phyloP scores from a whole-genome alignment of 352 stramenopile genomes.

The Pythium sp. region DNA sequence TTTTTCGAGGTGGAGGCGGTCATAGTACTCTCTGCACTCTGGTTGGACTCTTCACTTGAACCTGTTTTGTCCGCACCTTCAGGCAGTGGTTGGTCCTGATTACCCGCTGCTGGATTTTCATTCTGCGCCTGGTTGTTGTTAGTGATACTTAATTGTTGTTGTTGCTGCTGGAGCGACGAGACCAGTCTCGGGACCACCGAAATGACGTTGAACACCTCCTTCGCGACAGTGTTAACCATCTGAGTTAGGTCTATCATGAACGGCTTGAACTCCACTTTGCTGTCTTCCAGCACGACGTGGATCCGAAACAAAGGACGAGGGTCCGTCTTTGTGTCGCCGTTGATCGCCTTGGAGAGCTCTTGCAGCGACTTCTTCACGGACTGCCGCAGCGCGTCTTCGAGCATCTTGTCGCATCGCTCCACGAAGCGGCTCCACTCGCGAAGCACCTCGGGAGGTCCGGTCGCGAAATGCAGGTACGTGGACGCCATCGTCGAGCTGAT shows the following conservation, averaged over 20 bases:
- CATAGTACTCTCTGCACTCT: background rate
- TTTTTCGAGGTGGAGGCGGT: background rate
- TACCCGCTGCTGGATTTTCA: slow-evolving; percentile 4
- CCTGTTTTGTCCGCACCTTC: slow-evolving; percentile 5
- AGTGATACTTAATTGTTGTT: background rate
- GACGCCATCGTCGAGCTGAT: slow-evolving; percentile 89
- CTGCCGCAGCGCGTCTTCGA: slow-evolving; percentile 89
- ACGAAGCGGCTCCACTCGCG: slow-evolving; percentile 92
- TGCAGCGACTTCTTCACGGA: slow-evolving; percentile 94
- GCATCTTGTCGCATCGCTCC: slow-evolving; percentile 86
- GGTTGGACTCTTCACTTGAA: slow-evolving; percentile 4
- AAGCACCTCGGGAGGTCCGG: slow-evolving; percentile 88
- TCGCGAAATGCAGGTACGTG: slow-evolving; percentile 92
- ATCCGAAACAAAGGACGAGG: slow-evolving; percentile 92
- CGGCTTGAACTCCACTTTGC: slow-evolving; percentile 91
- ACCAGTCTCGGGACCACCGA: slow-evolving; percentile 89
- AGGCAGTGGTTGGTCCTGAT: background rate
- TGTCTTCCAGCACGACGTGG: slow-evolving; percentile 92
- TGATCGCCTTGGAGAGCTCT: slow-evolving; percentile 93
- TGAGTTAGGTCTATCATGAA: slow-evolving; percentile 94
- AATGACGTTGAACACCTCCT: slow-evolving; percentile 94
- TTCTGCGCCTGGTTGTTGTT: slow-evolving; percentile 23
- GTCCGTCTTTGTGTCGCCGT: slow-evolving; percentile 90
- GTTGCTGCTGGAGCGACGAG: slow-evolving; percentile 35
- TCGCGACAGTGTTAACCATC: slow-evolving; percentile 93